These are phyloP conservation scores for Ceratobasidium sp. DNA, from an alignment of 1,284 basidiomycete species.

Conservation along the genomic window DNA sequence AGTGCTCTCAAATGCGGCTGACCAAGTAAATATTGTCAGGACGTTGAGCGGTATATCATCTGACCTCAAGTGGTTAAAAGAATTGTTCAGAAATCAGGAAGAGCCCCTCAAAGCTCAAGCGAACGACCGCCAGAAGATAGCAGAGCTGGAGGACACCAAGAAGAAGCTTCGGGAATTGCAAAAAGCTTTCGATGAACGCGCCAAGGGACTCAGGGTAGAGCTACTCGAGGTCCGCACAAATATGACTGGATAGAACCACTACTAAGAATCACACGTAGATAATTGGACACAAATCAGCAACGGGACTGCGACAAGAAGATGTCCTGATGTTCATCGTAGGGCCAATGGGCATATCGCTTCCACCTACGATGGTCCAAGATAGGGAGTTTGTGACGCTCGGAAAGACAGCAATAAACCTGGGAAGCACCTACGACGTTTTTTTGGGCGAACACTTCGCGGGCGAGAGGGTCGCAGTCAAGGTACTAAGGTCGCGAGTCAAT, in stretches of 20 bases:
- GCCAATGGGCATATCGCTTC: slow-evolving; percentile 23
- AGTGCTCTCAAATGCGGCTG: neutral
- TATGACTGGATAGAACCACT: neutral
- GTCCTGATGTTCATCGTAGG: slow-evolving; percentile 22
- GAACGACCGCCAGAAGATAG: slow-evolving; percentile 17
- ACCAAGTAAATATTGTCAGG: neutral
- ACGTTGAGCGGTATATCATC: slow-evolving; percentile 5
- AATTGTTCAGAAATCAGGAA: slow-evolving; percentile 13
- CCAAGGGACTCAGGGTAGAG: slow-evolving; percentile 1
- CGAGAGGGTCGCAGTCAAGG: slow-evolving; percentile 31
- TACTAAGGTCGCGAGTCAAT: slow-evolving; percentile 26
- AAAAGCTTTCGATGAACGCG: neutral
- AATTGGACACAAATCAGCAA: slow-evolving; percentile 1
- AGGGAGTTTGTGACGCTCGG: slow-evolving; percentile 32
- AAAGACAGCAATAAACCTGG: slow-evolving; percentile 4
- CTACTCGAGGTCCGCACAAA: slow-evolving; percentile 19
- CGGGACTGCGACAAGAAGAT: slow-evolving; percentile 4
- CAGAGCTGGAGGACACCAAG: neutral
- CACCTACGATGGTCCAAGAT: slow-evolving; percentile 21
- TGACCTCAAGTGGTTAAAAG: neutral
- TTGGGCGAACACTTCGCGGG: slow-evolving; percentile 29
- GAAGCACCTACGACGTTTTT: slow-evolving; percentile 32
- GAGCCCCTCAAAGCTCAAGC: slow-evolving; percentile 14
- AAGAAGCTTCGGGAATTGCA: neutral
- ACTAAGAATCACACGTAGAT: neutral